Conservation (phyloP, 2,329 filamentous ascomycete species). For the Fusarium keratoplasticum region DNA sequence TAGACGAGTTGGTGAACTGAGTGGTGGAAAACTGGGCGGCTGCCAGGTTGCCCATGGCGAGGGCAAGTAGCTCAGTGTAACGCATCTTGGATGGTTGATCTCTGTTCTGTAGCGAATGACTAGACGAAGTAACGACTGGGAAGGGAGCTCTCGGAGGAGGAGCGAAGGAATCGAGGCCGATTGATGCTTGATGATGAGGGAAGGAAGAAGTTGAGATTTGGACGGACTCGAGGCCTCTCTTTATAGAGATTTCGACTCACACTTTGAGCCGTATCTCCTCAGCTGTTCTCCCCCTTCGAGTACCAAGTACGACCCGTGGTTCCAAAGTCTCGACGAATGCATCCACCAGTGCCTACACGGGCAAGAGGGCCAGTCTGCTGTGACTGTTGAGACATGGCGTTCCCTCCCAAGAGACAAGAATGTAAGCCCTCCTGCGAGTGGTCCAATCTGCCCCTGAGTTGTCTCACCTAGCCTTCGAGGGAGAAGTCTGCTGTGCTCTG, state of each 20-base stretch:
- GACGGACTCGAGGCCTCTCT: conserved; percentile 39
- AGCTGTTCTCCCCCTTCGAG: conserved; percentile 9
- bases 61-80: conserved; percentile 45
- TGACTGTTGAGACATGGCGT: conserved; percentile 42
- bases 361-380: conserved; percentile 7
- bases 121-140: conserved; percentile 39
- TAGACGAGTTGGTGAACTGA: conserved; percentile 21
- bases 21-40: conserved; percentile 37
- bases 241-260: conserved; percentile 42
- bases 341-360: conserved; percentile 10
- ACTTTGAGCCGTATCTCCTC: background rate
- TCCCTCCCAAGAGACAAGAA: conserved; percentile 36
- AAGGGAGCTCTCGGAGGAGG: conserved; percentile 43
- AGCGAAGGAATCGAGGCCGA: conserved; percentile 49
- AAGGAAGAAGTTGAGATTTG: conserved; percentile 20
- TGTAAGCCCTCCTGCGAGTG: conserved; percentile 14
- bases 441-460: conserved; percentile 33
- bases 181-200: conserved; percentile 39
- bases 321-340: conserved; percentile 33
- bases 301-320: conserved; percentile 3
- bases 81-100: conserved; percentile 45
- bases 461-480: conserved; percentile 35
- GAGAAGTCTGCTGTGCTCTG: conserved; percentile 2
- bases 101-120: conserved; percentile 41
- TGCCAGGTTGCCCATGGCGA: conserved; percentile 48